phyloP scores from a whole-genome alignment of 345 rosid species.

The Lepidium didymum region DNA sequence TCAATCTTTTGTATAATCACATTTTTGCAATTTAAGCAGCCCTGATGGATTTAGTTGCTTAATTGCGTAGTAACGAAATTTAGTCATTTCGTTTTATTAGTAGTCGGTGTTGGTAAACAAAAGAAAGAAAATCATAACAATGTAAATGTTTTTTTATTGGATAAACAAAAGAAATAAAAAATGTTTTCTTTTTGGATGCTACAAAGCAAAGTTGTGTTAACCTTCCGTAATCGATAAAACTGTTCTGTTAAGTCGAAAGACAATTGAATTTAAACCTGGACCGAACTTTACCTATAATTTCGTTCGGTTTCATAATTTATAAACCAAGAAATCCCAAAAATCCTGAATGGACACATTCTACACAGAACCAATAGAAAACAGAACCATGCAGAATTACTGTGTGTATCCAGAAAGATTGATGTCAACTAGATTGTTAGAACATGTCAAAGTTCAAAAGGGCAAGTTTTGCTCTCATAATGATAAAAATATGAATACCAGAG shows the following conservation, averaged over 20 bases:
- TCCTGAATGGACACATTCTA: neutral
- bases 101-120: neutral
- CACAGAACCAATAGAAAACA: neutral
- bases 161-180: too few species aligned
- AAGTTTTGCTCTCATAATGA: neutral
- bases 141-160: neutral
- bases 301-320: neutral
- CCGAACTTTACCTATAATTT: neutral
- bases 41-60: neutral
- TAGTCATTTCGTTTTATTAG: neutral
- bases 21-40: neutral
- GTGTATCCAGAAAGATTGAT: neutral
- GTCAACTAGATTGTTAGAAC: neutral
- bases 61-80: neutral
- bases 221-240: neutral
- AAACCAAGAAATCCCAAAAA: neutral
- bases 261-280: too few species aligned
- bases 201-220: neutral
- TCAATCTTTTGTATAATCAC: constrained; percentile 10
- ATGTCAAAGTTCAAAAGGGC: neutral
- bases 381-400: neutral
- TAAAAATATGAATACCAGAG: neutral
- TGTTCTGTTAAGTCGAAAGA: too few species aligned
- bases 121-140: neutral
- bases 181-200: neutral